Base-by-base conservation (phyloP, 352 stramenopile genomes). In the Elongisporangium prolatum region DNA sequence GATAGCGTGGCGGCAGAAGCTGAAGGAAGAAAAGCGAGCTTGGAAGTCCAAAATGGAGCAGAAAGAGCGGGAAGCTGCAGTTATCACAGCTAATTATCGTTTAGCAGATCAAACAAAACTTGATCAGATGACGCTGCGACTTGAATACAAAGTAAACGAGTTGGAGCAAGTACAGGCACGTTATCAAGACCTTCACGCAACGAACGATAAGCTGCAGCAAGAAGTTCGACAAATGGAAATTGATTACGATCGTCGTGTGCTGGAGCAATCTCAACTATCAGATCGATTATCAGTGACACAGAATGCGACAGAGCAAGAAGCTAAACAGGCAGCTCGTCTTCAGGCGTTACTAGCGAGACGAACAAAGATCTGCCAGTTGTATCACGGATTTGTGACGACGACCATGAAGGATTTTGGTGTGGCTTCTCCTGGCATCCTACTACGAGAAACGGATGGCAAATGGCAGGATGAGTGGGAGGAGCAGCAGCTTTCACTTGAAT, bases 91-190 rank as follows among this genome's bases (percentile, higher is more conserved):
- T 0, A 74, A 61, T 20, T 64, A 81, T 51, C 71, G 73, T 13
- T 71, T 81, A 13, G 77, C 73, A 14, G 81, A 87, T n/a, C 72
- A 88, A 49, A 58, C 66, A 22, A 88, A 86, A 60, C 85, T 80
- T 18, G 68, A 83, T 4, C 71, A 84, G 14, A 48, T 87, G 0
- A 60, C 72, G 1, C 48, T 69, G 28, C 67, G 65, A 6, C 52
- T 91, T 11, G 68, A 86, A 4, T 59, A 59, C 2, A 89, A 86
- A 37, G 55, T 66, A 4, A 54, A 59, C 10, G 70, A 83, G 18
- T 52, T 88, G 11, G 55, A 71, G 11, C 38, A 76, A 3, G n/a
- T 76, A 3, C 67, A 76, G 18, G 9, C 54, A 2, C 69, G 62
- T 7, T 49, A 80, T 0, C 49, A 48, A 18, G 50, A 49, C 0